Percentiles rank a stretch among this genome's conserved stretches.
Conservation (phyloP, 768 basidiomycete genomes). For the Suillus americanus region DNA sequence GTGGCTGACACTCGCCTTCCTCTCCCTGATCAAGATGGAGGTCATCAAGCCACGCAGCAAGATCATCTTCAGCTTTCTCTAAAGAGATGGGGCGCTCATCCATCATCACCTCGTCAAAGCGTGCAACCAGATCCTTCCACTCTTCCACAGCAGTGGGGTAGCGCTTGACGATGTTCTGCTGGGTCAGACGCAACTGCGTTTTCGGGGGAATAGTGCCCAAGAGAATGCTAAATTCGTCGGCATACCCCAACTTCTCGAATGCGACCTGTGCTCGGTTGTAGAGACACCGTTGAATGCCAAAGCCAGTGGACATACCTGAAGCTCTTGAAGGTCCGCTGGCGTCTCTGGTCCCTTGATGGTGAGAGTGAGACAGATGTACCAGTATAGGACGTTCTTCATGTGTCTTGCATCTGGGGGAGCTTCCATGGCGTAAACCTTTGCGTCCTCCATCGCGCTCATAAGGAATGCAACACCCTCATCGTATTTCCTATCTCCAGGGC, state of each 20-base stretch:
- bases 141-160: conserved; percentile 46
- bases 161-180: conserved; percentile 47
- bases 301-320: conserved; percentile 39
- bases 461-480: conserved; percentile 63
- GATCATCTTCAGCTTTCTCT: conserved; percentile 52
- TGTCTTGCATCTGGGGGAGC: conserved; percentile 64
- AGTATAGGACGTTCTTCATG: conserved; percentile 58
- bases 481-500: conserved; percentile 43
- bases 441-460: conserved; percentile 58
- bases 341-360: conserved; percentile 51
- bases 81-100: conserved; percentile 29
- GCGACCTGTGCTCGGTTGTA: conserved; percentile 28
- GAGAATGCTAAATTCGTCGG: conserved; percentile 51
- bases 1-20: conserved; percentile 23
- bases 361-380: conserved; percentile 56
- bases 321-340: conserved; percentile 47
- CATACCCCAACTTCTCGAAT: conserved; percentile 44
- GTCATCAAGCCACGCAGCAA: conserved; percentile 57
- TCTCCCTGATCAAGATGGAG: conserved; percentile 43
- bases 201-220: conserved; percentile 46
- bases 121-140: conserved; percentile 45
- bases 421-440: conserved; percentile 50
- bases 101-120: conserved; percentile 31
- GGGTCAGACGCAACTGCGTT: conserved; percentile 52
- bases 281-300: not conserved